Conservation (phyloP, 179 eudicot species). For the Monotropa hypopitys region DNA sequence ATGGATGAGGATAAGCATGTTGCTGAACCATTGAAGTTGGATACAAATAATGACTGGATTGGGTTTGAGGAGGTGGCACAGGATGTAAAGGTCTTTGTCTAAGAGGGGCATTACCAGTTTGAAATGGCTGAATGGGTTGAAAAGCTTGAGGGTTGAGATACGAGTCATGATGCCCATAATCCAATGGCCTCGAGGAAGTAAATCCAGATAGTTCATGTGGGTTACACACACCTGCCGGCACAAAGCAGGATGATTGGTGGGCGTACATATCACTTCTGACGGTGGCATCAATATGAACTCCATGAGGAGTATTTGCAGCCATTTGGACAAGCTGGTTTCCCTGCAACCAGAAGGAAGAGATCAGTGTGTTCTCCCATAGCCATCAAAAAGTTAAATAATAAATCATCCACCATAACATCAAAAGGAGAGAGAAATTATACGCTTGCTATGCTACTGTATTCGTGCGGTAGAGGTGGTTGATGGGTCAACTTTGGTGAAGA, state of each 20-base stretch:
- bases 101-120: constrained; percentile 32
- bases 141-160: constrained; percentile 37
- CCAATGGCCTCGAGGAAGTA: constrained; percentile 35
- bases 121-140: constrained; percentile 52
- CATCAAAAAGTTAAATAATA: background rate
- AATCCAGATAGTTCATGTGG: constrained; percentile 25
- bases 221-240: constrained; percentile 28
- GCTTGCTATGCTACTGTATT: constrained; percentile 21
- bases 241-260: constrained; percentile 46
- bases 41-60: constrained; percentile 36
- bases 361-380: background rate
- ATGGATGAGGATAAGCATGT: constrained; percentile 41
- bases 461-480: constrained; percentile 21
- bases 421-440: constrained; percentile 21
- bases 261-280: constrained; percentile 22
- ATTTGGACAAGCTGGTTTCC: constrained; percentile 37
- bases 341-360: constrained; percentile 18
- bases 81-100: constrained; percentile 42
- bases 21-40: constrained; percentile 46
- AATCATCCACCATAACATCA: background rate
- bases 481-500: constrained; percentile 19
- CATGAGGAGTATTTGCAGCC: constrained; percentile 23
- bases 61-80: constrained; percentile 31
- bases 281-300: constrained; percentile 18
- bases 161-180: constrained; percentile 40